A percentile compares a stretch with the other conserved stretches of the same genome.
phyloP scores from a whole-genome alignment of 1,284 basidiomycete genomes.

The Leccinum angustisporum region DNA sequence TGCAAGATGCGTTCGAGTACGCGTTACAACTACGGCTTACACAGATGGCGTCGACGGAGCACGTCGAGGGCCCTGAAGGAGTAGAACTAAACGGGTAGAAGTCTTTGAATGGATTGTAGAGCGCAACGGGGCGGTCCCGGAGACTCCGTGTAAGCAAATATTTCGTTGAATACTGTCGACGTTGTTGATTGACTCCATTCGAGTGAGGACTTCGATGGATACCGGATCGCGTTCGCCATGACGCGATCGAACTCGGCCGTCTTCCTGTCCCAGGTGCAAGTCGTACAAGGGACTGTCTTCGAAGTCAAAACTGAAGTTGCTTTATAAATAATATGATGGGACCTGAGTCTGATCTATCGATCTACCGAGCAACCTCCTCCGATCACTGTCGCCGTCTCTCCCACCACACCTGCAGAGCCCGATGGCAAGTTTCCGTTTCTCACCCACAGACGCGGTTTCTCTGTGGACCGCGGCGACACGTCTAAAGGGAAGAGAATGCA shows the following conservation, averaged over 20 bases:
- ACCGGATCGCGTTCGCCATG: slow-evolving; percentile 29
- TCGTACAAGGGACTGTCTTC: slow-evolving; percentile 11
- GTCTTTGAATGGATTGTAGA: slow-evolving; percentile 85
- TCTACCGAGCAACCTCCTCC: slow-evolving; percentile 29
- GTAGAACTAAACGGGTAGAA: slow-evolving; percentile 84
- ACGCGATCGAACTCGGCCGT: slow-evolving; percentile 23
- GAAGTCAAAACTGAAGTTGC: slow-evolving; percentile 15
- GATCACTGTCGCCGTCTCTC: slow-evolving; percentile 44
- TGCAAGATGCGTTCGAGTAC: slow-evolving; percentile 71
- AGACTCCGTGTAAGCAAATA: slow-evolving; percentile 25
- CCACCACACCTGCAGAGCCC: slow-evolving; percentile 44
- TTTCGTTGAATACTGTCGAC: neutral
- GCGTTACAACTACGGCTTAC: slow-evolving; percentile 88
- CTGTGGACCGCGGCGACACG: too few species aligned
- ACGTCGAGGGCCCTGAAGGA: slow-evolving; percentile 82
- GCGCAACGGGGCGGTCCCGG: slow-evolving; percentile 41
- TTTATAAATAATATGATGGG: neutral
- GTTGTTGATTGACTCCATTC: neutral
- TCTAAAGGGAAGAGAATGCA: too few species aligned
- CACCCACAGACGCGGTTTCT: neutral
- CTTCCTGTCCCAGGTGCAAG: slow-evolving; percentile 15
- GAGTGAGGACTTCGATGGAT: slow-evolving; percentile 34
- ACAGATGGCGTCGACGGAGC: slow-evolving; percentile 80
- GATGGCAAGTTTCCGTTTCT: slow-evolving; percentile 24
- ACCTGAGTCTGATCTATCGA: slow-evolving; percentile 2